Base-by-base conservation (phyloP, 2,329 filamentous ascomycete species). In the Acrodontium crateriforme region DNA sequence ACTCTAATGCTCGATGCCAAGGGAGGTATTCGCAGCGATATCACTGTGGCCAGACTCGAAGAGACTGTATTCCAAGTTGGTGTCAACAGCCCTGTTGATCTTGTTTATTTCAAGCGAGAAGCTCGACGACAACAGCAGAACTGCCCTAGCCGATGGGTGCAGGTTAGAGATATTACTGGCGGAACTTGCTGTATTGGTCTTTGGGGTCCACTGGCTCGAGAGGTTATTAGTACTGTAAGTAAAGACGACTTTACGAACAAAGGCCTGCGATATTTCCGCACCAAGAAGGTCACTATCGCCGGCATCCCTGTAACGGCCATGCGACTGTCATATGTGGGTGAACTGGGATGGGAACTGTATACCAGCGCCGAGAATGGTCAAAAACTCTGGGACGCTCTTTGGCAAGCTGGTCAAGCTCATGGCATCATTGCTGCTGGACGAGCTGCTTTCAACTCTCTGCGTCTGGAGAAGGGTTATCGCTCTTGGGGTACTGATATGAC, bases 341-440 rank as follows among this genome's bases (percentile, higher is more conserved):
- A 76, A 38, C 50, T 59, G 0, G 71, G 72, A 2, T 76, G 69
- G 69, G 71, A 76, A 42, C 60, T 76, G 12, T 68, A 72, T 34
- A 60, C 70, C 1, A 71, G 58, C 18, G 65, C 71, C 1, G 71
- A 75, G 15, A 62, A 67, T 21, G 71, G 71, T 1, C 60, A 60
- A 9, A 53, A 59, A 2, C 52, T 76, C 0, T 76, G 72, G 72
- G 70, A 75, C 35, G 54, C 56, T 0, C 48, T 76, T 2, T 72
- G 53, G 56, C 46, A 62, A 17, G 66, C 67, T 2, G 71, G 71
- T 0, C 60, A 66, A 35, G 40, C 53, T 0, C 58, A 70, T 9
- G 71, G 70, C 1, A 45, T 75, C 3, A 54, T 75, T 9, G 67
- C 71, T 0, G 71, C 65, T 1, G 72, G 71, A 0, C 63, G 69